Percentiles rank a stretch among this genome's conserved stretches.
These are phyloP conservation scores for Mortierella sp. DNA, from an alignment of 371 early-diverging fungal species.

Conservation along the genomic window DNA sequence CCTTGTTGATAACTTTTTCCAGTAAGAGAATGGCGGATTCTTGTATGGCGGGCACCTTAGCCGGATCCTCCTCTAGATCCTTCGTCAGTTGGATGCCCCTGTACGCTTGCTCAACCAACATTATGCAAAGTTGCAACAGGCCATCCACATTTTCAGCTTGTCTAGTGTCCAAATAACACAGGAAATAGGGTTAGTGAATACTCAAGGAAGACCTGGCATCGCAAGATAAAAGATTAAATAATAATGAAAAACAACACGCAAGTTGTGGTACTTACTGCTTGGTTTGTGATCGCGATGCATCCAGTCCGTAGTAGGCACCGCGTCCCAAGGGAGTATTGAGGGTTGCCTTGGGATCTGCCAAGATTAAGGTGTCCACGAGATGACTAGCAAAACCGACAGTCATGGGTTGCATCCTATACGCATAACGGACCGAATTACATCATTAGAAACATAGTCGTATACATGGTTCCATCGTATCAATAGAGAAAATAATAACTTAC, in stretches of 20 bases:
- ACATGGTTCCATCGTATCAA: too few relatives aligned
- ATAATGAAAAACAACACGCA: background rate
- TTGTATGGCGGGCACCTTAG: slow-evolving; percentile 24
- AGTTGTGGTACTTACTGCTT: slow-evolving; percentile 21
- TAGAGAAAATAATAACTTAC: slow-evolving; percentile 1
- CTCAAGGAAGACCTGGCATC: background rate
- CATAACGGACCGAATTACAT: background rate
- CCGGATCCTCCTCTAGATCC: background rate
- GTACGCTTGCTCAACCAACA: slow-evolving; percentile 29
- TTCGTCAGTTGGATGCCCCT: slow-evolving; percentile 2
- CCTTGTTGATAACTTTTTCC: slow-evolving; percentile 45
- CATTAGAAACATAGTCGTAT: background rate
- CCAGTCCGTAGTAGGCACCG: background rate
- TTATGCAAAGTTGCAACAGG: slow-evolving; percentile 25
- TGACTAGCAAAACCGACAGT: slow-evolving; percentile 24
- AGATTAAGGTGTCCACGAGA: slow-evolving; percentile 36
- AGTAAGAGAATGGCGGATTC: slow-evolving; percentile 33
- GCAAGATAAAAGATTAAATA: too few relatives aligned
- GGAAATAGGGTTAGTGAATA: background rate
- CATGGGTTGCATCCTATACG: slow-evolving; percentile 33
- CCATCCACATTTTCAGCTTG: background rate
- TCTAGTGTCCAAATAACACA: background rate
- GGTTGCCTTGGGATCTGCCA: slow-evolving; percentile 13
- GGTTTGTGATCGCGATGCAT: background rate
- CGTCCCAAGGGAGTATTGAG: slow-evolving; percentile 2